These are phyloP conservation scores for Blastocystis sp. DNA, from an alignment of 352 stramenopile species.

Conservation along the genomic window DNA sequence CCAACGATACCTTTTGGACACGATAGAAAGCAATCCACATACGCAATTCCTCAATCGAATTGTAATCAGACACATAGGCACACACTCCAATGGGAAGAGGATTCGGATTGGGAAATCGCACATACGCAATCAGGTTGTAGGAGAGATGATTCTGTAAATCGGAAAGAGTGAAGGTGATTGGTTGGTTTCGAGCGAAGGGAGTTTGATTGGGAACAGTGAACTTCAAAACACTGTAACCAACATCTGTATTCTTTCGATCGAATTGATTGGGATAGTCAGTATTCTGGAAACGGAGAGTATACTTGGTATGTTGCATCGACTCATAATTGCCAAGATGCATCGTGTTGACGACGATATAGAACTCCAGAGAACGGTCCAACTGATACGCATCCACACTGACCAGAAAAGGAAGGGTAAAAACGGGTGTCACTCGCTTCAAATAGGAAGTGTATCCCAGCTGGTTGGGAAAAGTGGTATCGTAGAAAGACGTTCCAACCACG, in stretches of 20 bases:
- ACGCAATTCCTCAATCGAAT: constrained; percentile 1
- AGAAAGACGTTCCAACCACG: no score
- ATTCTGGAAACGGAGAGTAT: not conserved
- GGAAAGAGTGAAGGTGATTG: not conserved
- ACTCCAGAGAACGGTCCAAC: not conserved
- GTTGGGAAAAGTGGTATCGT: no score
- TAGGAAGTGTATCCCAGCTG: constrained; percentile 21
- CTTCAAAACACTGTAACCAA: not conserved
- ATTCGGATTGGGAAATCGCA: not conserved
- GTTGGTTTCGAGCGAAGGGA: not conserved
- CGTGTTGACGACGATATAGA: not conserved
- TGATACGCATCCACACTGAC: not conserved
- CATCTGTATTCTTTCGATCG: not conserved
- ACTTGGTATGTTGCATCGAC: not conserved
- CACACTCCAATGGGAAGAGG: not conserved
- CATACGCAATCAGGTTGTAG: not conserved
- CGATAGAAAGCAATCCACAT: not conserved
- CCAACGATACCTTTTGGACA: not conserved
- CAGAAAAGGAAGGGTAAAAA: not conserved
- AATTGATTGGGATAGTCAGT: not conserved
- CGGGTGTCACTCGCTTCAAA: not conserved
- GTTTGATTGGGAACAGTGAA: not conserved
- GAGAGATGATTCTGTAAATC: not conserved
- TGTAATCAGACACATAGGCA: constrained; percentile 1
- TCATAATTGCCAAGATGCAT: not conserved